A percentile compares a stretch with the other conserved stretches of the same genome.
These are phyloP conservation scores for Globomyces pollinis-pini DNA, from an alignment of 192 early-diverging fungal species.

Conservation along the genomic window DNA sequence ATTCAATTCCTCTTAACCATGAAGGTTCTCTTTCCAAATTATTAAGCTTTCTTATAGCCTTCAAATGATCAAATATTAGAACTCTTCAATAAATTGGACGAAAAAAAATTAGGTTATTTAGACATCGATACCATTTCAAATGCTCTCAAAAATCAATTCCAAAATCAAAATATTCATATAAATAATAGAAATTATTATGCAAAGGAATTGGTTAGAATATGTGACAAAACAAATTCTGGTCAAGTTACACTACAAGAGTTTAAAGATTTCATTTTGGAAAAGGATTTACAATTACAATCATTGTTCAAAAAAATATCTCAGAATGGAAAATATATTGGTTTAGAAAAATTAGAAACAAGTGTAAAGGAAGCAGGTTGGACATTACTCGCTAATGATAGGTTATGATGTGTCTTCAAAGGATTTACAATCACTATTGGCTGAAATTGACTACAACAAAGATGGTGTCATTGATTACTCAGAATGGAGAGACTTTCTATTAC, in stretches of 20 bases:
- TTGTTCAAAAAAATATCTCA: slow-evolving; percentile 36
- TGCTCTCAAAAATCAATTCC: too few relatives aligned
- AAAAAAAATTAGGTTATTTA: too few relatives aligned
- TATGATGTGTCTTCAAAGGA: too few relatives aligned
- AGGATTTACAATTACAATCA: slow-evolving; percentile 55
- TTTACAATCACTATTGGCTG: slow-evolving; percentile 52
- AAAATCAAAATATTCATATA: too few relatives aligned
- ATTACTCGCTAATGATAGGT: slow-evolving; percentile 49
- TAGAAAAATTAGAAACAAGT: slow-evolving; percentile 45
- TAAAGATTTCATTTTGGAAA: slow-evolving; percentile 52
- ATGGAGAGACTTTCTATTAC: slow-evolving; percentile 46
- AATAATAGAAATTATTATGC: too few relatives aligned
- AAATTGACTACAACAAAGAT: slow-evolving; percentile 41
- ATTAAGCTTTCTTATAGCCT: too few relatives aligned
- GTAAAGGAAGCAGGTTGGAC: slow-evolving; percentile 43
- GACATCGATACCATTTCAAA: too few relatives aligned
- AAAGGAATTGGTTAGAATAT: slow-evolving; percentile 21
- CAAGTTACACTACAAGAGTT: slow-evolving; percentile 28
- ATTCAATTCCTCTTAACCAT: too few relatives aligned
- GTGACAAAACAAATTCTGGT: slow-evolving; percentile 31
- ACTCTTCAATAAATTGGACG: too few relatives aligned
- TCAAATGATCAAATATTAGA: too few relatives aligned
- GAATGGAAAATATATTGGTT: slow-evolving; percentile 47
- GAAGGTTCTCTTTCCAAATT: too few relatives aligned
- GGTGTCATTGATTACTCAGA: slow-evolving; percentile 55